Evolutionary conservation across 108 stramenopile genomes (phyloP), one percentile per base, ranked within the genome.

Genomic region (Stephanodiscus triporus): DNA sequence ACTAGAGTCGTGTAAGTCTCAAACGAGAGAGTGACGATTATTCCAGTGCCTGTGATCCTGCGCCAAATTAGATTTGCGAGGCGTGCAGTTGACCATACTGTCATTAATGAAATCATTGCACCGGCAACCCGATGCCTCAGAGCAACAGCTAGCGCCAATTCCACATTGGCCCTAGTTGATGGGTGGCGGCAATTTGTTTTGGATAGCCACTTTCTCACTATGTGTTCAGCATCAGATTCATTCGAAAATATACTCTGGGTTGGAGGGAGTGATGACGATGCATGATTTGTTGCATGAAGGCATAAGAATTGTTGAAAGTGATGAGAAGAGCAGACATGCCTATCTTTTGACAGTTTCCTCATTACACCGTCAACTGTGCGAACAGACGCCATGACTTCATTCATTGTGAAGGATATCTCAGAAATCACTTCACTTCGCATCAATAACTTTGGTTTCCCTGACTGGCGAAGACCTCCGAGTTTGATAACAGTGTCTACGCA

Each of bases 281-380:
- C n/a, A n/a, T n/a, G n/a, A n/a, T n/a, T 24, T 57, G 56, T 57
- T 17, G 56, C 24, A 68, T 50, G 24, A 22, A 75, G 75, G 49
- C 66, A 53, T 10, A 80, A 53, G 37, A 80, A 80, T 19, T 73
- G 36, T 64, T 73, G 79, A 57, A 80, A 80, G 17, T 38, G 54
- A 6, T n/a, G 19, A 23, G 79, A 80, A 2, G 68, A 63, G 45
- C 79, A 73, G 34, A 80, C 38, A n/a, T 29, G 37, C 16, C 63
- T 30, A 51, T 80, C 51, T 64, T 72, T 73, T 17, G 79, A 80
- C 20, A 80, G 68, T 17, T 67, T 73, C 51, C 63, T 68, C 36
- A 80, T 80, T 51, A 57, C 72, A 37, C 56, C 54, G 30, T 80
- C 72, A 17, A 80, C 54, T 13, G 27, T 51, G 23, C 45, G 55